Percentiles rank a stretch among this genome's conserved stretches.
These are phyloP conservation scores for Drosera spatulata DNA, from an alignment of 179 eudicot genomes.

Conservation along the genomic window DNA sequence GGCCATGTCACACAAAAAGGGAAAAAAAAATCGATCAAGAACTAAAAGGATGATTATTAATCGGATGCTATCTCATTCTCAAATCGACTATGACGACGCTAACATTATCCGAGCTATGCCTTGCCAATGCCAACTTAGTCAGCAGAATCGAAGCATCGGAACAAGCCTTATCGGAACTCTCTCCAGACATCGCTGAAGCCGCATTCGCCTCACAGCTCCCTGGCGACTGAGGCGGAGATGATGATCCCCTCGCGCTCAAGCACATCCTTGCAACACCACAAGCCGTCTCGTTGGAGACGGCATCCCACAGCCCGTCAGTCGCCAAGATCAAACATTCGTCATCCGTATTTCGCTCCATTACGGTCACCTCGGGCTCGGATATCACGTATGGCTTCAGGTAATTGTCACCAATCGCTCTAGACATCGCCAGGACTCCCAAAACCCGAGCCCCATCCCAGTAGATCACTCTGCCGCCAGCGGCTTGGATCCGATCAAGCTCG, in stretches of 20 bases:
- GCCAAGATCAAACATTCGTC: constrained; percentile 79
- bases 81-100: constrained; percentile 76
- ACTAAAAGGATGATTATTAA: too few relatives aligned
- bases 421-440: constrained; percentile 78
- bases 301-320: constrained; percentile 92
- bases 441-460: constrained; percentile 73
- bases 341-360: constrained; percentile 48
- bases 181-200: constrained; percentile 1
- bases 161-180: constrained; percentile 31
- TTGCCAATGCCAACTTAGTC: constrained; percentile 69
- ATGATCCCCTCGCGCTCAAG: constrained; percentile 27
- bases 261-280: constrained; percentile 84
- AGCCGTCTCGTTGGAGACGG: constrained; percentile 72
- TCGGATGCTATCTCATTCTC: constrained; percentile 8
- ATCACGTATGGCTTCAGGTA: constrained; percentile 85
- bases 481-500: constrained; percentile 63
- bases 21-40: too few relatives aligned
- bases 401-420: constrained; percentile 68
- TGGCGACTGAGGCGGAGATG: constrained; percentile 9
- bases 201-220: constrained; percentile 13
- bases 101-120: constrained; percentile 67
- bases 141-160: constrained; percentile 64
- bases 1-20: too few relatives aligned
- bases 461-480: constrained; percentile 74
- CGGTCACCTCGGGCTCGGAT: constrained; percentile 71